phyloP scores from a whole-genome alignment of 306 rosid species.

The Dryas drummondii region DNA sequence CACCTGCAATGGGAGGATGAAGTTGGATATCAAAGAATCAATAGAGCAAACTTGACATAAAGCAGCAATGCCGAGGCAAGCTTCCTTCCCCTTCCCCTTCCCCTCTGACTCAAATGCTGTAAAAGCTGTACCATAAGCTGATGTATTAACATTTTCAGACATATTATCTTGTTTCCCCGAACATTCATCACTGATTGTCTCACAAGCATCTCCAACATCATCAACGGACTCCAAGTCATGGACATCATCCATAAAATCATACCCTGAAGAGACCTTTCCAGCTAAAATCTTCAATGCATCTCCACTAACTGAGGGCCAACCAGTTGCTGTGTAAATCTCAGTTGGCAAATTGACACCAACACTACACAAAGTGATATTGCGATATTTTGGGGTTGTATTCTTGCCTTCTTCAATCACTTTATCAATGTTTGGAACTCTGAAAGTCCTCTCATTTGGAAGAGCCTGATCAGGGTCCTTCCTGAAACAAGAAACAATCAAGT shows the following conservation, averaged over 20 bases:
- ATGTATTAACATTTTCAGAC: slow-evolving; percentile 34
- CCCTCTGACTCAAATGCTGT: slow-evolving; percentile 53
- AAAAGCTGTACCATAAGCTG: slow-evolving; percentile 74
- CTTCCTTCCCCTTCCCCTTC: slow-evolving; percentile 87
- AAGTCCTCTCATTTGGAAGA: slow-evolving; percentile 61
- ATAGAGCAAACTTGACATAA: slow-evolving; percentile 94
- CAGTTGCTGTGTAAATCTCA: slow-evolving; percentile 77
- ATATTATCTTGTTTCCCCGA: slow-evolving; percentile 17
- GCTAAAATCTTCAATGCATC: slow-evolving; percentile 77
- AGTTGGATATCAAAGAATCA: slow-evolving; percentile 86
- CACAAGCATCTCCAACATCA: slow-evolving; percentile 38
- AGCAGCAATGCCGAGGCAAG: slow-evolving; percentile 96
- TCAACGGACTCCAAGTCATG: slow-evolving; percentile 28
- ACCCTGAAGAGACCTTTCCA: slow-evolving; percentile 85
- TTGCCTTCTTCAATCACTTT: slow-evolving; percentile 77
- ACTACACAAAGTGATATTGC: slow-evolving; percentile 53
- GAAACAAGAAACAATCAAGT: slow-evolving; percentile 32
- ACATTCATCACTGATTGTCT: slow-evolving; percentile 31
- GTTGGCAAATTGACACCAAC: slow-evolving; percentile 45
- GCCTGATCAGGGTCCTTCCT: slow-evolving; percentile 57
- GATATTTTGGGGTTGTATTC: slow-evolving; percentile 60
- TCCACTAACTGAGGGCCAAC: slow-evolving; percentile 94
- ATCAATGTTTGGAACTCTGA: slow-evolving; percentile 74
- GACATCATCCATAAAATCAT: slow-evolving; percentile 49
- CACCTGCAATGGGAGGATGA: slow-evolving; percentile 97